These are phyloP conservation scores for Neurospora sp. DNA, from an alignment of 495 filamentous ascomycete species.

Conservation along the genomic window DNA sequence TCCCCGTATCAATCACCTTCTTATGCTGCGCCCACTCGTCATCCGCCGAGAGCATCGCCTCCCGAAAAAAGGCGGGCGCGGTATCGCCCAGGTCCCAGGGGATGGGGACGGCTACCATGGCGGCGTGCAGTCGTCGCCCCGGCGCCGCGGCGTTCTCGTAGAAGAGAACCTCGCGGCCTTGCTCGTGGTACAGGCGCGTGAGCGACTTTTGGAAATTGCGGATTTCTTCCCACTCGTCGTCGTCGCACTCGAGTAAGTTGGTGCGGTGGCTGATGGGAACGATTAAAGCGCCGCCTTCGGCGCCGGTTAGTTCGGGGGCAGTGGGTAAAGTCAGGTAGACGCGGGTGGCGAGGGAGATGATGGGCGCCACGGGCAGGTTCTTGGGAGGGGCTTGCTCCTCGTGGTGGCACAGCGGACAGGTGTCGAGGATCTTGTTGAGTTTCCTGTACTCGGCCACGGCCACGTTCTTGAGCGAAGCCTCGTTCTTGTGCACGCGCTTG, in stretches of 20 bases:
- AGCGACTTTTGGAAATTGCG: constrained; percentile 98
- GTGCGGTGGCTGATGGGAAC: constrained; percentile 79
- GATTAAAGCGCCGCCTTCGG: constrained; percentile 70
- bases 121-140: constrained; percentile 68
- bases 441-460: constrained; percentile 84
- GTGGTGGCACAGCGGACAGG: constrained; percentile 84
- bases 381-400: constrained; percentile 67
- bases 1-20: constrained; percentile 83
- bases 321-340: constrained; percentile 84
- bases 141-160: constrained; percentile 92
- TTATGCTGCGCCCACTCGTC: constrained; percentile 93
- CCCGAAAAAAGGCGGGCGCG: constrained; percentile 88
- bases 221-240: constrained; percentile 98
- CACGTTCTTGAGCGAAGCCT: constrained; percentile 78
- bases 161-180: constrained; percentile 85
- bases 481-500: constrained; percentile 77
- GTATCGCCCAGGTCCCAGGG: constrained; percentile 81
- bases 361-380: constrained; percentile 61
- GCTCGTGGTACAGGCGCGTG: constrained; percentile 83
- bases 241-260: constrained; percentile 93
- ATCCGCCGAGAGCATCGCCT: constrained; percentile 79
- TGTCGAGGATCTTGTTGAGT: constrained; percentile 79
- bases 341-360: constrained; percentile 81
- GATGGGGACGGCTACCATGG: constrained; percentile 76
- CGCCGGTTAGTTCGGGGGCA: constrained; percentile 66